Evolutionary conservation across 805 yeast genomes (phyloP).

Genomic region (Isabelozyma heimii): DNA sequence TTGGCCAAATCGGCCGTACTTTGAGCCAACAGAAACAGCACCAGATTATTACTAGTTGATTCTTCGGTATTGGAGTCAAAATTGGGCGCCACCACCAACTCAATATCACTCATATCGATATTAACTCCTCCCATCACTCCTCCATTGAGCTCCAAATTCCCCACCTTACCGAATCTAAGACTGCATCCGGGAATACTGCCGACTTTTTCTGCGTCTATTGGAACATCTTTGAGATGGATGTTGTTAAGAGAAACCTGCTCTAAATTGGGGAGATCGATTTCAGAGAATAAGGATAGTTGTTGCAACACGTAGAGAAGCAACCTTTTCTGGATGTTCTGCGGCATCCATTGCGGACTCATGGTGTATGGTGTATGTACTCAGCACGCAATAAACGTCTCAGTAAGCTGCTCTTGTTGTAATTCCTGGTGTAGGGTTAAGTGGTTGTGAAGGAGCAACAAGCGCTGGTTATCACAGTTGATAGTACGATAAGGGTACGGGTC

Average conservation of each 20-base stretch:
- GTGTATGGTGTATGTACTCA: background rate
- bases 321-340: conserved; percentile 81
- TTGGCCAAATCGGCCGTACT: conserved; percentile 75
- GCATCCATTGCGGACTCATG: conserved; percentile 59
- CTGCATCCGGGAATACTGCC: conserved; percentile 60
- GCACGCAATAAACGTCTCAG: background rate
- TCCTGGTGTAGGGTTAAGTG: background rate
- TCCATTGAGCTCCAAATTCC: conserved; percentile 53
- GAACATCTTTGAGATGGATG: conserved; percentile 54
- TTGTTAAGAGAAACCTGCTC: conserved; percentile 68
- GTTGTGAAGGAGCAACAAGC: background rate
- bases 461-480: background rate
- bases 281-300: conserved; percentile 78
- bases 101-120: conserved; percentile 55
- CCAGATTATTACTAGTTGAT: conserved; percentile 14
- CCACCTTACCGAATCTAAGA: conserved; percentile 60
- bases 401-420: background rate
- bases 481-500: no score
- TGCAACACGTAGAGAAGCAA: conserved; percentile 75
- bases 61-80: conserved; percentile 26
- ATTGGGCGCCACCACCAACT: conserved; percentile 39
- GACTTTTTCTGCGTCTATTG: conserved; percentile 69
- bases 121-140: conserved; percentile 71
- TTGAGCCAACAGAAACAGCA: conserved; percentile 57
- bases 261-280: conserved; percentile 74